A percentile compares a stretch with the other conserved stretches of the same genome.
Evolutionary conservation across 202 grass and related monocot genomes (phyloP).

Genomic region (Panicum hallii): DNA sequence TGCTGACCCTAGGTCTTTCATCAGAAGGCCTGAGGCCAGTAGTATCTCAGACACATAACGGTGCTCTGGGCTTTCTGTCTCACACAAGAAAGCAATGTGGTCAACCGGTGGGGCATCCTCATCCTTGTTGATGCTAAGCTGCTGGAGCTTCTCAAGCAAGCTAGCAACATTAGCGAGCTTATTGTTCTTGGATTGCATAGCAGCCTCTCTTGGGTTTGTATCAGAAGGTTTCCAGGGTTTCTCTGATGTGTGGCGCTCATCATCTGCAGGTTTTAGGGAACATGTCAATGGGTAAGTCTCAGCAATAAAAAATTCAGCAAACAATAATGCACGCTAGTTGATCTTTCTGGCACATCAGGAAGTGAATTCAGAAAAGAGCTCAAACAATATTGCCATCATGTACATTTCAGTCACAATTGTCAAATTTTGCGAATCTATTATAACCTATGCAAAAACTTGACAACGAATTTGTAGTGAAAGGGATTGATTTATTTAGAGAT

Average conservation of each 20-base stretch:
- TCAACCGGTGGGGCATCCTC: constrained; percentile 65
- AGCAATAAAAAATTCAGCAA: background rate
- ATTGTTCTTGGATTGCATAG: constrained; percentile 51
- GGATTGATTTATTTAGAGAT: background rate
- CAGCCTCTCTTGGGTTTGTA: constrained; percentile 32
- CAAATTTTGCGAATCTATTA: background rate
- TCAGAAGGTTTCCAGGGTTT: constrained; percentile 39
- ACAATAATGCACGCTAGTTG: background rate
- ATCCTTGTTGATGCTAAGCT: constrained; percentile 53
- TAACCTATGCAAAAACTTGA: background rate
- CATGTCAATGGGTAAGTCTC: constrained; percentile 19
- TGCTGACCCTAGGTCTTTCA: constrained; percentile 71
- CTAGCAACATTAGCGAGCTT: constrained; percentile 81
- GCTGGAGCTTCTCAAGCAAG: constrained; percentile 85
- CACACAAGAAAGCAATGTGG: constrained; percentile 80
- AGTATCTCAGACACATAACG: constrained; percentile 89
- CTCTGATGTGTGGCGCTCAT: constrained; percentile 44
- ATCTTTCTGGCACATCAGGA: background rate
- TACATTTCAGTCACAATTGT: constrained; percentile 14
- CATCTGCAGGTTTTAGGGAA: constrained; percentile 61
- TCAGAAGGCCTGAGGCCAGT: constrained; percentile 89
- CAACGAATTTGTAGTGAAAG: constrained; percentile 14
- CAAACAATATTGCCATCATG: background rate
- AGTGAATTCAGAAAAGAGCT: constrained; percentile 2
- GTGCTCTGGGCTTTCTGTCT: constrained; percentile 71